Base-by-base conservation (phyloP, 2,329 filamentous ascomycete genomes). In the Leptodontidium sp. region DNA sequence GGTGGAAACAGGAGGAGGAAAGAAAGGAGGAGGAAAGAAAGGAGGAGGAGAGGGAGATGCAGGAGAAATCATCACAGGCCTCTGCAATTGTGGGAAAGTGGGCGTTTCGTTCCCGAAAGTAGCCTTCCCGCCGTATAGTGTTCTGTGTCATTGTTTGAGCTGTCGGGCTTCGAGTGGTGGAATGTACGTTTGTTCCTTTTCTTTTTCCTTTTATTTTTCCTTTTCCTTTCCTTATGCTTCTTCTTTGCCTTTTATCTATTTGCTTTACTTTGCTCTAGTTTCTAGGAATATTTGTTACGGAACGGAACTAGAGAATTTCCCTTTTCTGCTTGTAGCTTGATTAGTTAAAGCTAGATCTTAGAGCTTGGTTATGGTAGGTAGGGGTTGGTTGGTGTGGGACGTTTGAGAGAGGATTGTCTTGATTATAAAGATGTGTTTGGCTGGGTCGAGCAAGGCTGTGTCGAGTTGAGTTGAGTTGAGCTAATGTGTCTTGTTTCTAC, bases 121-220 rank as follows among this genome's bases (percentile, higher is more conserved):
- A 1, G n/a, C 11, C 3, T 65, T 29, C 17, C 43, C 53, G 21
- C 24, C 43, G 8, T 49, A 24, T 7, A 35, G 64, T 29, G 43
- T 65, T 32, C 29, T 29, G 14, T 65, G 43, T 40, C 64, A 65
- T 40, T 58, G 64, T 59, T 32, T 17, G 14, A 29, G 26, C 15
- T 59, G 64, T 59, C 52, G 64, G 9, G 53, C 38, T 24, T 59
- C 40, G 26, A 59, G 53, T 50, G 64, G 53, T 58, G 21, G 52
- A 35, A 26, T 65, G 64, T 50, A 65, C 7, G 43, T 59, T 12
- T 12, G 24, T n/a, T 2, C 17, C 3, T 21, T 15, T 40, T 7
- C 21, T n/a, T 32, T 58, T 2, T 15, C 24, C 26, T 47, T n/a
- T 21, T 2, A 2, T 17, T 24, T 26, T 49, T 17, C 2, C 52